These are phyloP conservation scores for Globisporangium barbulae DNA, from an alignment of 352 stramenopile species.

Conservation along the genomic window DNA sequence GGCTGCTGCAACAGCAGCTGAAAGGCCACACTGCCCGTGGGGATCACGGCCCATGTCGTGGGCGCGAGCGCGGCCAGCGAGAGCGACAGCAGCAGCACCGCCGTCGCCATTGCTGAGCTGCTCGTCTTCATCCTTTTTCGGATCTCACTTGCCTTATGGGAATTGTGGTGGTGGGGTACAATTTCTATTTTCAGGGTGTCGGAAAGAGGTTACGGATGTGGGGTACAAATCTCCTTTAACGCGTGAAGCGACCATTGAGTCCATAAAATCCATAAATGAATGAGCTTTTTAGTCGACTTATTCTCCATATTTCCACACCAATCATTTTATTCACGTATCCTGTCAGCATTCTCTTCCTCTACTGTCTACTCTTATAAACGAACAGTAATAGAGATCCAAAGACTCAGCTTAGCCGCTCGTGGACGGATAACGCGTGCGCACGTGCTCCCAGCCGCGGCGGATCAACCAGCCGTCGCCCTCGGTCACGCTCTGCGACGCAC, in stretches of 20 bases:
- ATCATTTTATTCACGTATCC: no score
- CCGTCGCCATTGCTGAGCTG: neutral
- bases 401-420: slow-evolving; percentile 10
- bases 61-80: neutral
- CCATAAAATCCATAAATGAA: no score
- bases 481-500: slow-evolving; percentile 20
- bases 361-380: no score
- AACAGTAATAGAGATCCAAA: no score
- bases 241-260: no score
- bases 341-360: no score
- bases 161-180: no score
- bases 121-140: neutral
- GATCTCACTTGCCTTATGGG: neutral
- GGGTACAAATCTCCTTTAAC: no score
- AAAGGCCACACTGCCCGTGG: slow-evolving; percentile 41
- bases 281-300: no score
- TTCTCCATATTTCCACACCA: no score
- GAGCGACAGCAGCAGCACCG: neutral
- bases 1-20: slow-evolving; percentile 29
- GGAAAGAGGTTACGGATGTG: no score
- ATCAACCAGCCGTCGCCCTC: slow-evolving; percentile 22
- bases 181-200: no score
- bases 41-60: slow-evolving; percentile 29
- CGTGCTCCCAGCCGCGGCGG: slow-evolving; percentile 21
- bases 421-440: slow-evolving; percentile 20